phyloP scores from a whole-genome alignment of 805 yeast genomes.

The Millerago galiae region DNA sequence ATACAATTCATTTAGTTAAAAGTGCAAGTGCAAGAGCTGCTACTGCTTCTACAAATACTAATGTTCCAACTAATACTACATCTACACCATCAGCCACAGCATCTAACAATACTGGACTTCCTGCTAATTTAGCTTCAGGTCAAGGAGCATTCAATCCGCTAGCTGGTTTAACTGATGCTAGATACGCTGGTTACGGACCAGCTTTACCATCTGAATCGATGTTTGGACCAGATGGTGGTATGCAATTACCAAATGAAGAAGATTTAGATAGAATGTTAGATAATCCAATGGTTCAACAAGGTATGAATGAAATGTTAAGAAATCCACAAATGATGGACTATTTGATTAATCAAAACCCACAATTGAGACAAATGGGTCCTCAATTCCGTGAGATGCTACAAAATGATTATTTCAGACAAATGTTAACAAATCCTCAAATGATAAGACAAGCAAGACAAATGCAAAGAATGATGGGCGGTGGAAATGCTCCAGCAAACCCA shows the following conservation, averaged over 20 bases:
- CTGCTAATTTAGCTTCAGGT: constrained; percentile 82
- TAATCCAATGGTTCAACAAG: constrained; percentile 74
- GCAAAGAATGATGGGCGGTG: constrained; percentile 42
- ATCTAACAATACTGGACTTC: constrained; percentile 32
- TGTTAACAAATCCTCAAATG: constrained; percentile 78
- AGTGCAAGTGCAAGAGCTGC: constrained; percentile 50
- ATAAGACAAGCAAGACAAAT: constrained; percentile 77
- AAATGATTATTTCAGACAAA: constrained; percentile 73
- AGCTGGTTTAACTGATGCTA: constrained; percentile 89
- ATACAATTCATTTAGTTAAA: constrained; percentile 84
- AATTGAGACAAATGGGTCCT: constrained; percentile 81
- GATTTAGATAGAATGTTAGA: constrained; percentile 71
- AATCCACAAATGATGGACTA: constrained; percentile 87
- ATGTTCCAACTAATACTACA: constrained; percentile 5
- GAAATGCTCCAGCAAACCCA: constrained; percentile 18
- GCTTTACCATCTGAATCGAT: constrained; percentile 80
- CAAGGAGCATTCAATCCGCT: constrained; percentile 84
- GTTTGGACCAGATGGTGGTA: constrained; percentile 95
- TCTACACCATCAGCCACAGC: constrained; percentile 35
- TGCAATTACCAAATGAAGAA: constrained; percentile 63
- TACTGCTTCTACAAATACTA: constrained; percentile 12
- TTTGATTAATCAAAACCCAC: constrained; percentile 78
- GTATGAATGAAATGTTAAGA: constrained; percentile 72
- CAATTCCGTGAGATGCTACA: constrained; percentile 82
- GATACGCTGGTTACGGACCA: constrained; percentile 81